Conservation (phyloP, 495 filamentous ascomycete species). For the Friedmanniomyces endolithicus region DNA sequence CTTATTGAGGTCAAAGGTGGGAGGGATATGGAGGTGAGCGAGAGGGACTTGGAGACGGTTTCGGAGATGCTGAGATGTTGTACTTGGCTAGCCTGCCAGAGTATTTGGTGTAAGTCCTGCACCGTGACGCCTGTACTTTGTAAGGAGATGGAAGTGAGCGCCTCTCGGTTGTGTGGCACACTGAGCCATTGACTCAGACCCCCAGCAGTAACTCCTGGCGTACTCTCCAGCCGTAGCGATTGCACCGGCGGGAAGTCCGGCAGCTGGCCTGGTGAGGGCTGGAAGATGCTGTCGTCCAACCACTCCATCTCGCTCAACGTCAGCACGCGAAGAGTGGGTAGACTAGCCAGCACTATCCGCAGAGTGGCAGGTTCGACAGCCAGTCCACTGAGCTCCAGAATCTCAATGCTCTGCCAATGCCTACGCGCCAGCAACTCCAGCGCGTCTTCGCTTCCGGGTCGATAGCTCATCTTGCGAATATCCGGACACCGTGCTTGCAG, state of each 20-base stretch:
- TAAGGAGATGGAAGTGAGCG: constrained; percentile 50
- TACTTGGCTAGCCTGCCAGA: constrained; percentile 50
- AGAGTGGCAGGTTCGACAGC: constrained; percentile 60
- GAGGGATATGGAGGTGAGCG: constrained; percentile 35
- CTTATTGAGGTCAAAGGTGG: constrained; percentile 54
- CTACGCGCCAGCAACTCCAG: constrained; percentile 53
- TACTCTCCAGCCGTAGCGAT: constrained; percentile 54
- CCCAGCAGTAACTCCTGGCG: constrained; percentile 53
- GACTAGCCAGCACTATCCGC: constrained; percentile 53
- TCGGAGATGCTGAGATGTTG: constrained; percentile 53
- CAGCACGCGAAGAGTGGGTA: constrained; percentile 56
- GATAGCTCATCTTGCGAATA: constrained; percentile 78
- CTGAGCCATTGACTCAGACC: constrained; percentile 55
- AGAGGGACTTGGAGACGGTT: constrained; percentile 53
- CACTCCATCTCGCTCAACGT: constrained; percentile 54
- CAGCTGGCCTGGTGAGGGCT: constrained; percentile 40
- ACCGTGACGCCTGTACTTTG: constrained; percentile 54
- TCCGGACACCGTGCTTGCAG: constrained; percentile 71
- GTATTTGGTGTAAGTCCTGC: constrained; percentile 48
- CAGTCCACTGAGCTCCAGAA: constrained; percentile 60
- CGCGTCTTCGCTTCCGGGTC: constrained; percentile 61
- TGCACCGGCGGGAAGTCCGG: constrained; percentile 59
- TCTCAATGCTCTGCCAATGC: constrained; percentile 68
- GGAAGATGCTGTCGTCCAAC: constrained; percentile 66
- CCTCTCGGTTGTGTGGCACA: constrained; percentile 31